phyloP scores from a whole-genome alignment of 352 stramenopile species.

The Phytophthora hybrid region DNA sequence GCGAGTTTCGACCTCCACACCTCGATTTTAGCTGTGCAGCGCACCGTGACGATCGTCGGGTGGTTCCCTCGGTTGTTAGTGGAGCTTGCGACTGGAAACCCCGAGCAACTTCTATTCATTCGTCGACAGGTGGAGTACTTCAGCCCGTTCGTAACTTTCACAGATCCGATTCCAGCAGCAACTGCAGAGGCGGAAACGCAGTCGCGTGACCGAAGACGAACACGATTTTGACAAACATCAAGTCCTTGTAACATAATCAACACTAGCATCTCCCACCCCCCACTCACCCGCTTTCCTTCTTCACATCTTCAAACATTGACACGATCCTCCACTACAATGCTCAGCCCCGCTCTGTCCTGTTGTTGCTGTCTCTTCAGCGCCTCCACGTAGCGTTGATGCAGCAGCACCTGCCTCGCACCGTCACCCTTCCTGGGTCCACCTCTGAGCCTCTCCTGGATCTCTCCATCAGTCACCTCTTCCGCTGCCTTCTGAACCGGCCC shows the following conservation, averaged over 20 bases:
- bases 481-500: neutral
- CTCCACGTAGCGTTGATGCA: slow-evolving; percentile 26
- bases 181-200: neutral
- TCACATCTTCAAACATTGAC: slow-evolving; percentile 6
- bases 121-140: slow-evolving; percentile 20
- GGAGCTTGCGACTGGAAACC: neutral
- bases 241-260: too few relatives aligned
- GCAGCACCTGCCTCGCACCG: slow-evolving; percentile 13
- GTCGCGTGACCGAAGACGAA: slow-evolving; percentile 1
- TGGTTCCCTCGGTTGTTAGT: slow-evolving; percentile 14
- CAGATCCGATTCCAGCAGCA: neutral
- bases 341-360: slow-evolving; percentile 8
- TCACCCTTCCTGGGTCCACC: slow-evolving; percentile 1
- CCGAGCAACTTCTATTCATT: slow-evolving; percentile 21
- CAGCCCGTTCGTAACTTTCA: slow-evolving; percentile 20
- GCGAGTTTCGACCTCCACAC: slow-evolving; percentile 8
- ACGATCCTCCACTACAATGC: neutral
- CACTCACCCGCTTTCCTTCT: neutral
- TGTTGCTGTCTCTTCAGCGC: slow-evolving; percentile 32
- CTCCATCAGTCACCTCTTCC: neutral
- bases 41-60: slow-evolving; percentile 17
- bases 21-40: slow-evolving; percentile 14
- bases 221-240: neutral
- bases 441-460: neutral
- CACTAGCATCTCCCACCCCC: too few relatives aligned